These are phyloP conservation scores for Dillenia turbinata DNA, from an alignment of 164 flowering plant species.

Conservation along the genomic window DNA sequence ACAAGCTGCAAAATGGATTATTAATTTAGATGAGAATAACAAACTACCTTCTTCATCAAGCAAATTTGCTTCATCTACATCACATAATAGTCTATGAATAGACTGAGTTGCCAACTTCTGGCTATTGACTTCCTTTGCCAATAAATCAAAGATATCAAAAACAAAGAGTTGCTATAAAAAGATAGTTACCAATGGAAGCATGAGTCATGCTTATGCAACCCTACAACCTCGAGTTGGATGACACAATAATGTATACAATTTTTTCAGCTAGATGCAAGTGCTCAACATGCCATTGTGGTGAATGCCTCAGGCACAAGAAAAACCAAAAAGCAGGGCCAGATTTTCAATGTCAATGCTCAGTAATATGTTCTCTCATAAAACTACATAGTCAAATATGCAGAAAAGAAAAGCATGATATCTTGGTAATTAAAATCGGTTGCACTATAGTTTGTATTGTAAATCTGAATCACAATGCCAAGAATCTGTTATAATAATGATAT, in stretches of 20 bases:
- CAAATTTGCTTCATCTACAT: constrained; percentile 81
- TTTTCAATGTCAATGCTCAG: too few relatives aligned
- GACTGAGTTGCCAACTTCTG: constrained; percentile 44
- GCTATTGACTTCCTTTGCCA: constrained; percentile 44
- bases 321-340: too few relatives aligned
- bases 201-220: too few relatives aligned
- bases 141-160: constrained; percentile 4
- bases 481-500: too few relatives aligned
- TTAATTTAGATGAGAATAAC: too few relatives aligned
- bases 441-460: too few relatives aligned
- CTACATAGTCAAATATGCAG: too few relatives aligned
- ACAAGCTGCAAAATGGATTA: background rate
- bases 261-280: background rate
- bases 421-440: too few relatives aligned
- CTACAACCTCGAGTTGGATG: background rate
- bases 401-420: too few relatives aligned
- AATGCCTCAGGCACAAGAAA: background rate
- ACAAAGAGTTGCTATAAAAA: background rate
- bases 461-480: too few relatives aligned
- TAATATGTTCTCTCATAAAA: too few relatives aligned
- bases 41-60: constrained; percentile 75
- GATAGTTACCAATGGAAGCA: background rate
- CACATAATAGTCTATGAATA: constrained; percentile 44
- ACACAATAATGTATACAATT: background rate
- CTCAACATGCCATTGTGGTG: background rate